Percentiles rank a stretch among this genome's conserved stretches.
phyloP scores from a whole-genome alignment of 305 asterid genomes.

The Nicotiana rustica region DNA sequence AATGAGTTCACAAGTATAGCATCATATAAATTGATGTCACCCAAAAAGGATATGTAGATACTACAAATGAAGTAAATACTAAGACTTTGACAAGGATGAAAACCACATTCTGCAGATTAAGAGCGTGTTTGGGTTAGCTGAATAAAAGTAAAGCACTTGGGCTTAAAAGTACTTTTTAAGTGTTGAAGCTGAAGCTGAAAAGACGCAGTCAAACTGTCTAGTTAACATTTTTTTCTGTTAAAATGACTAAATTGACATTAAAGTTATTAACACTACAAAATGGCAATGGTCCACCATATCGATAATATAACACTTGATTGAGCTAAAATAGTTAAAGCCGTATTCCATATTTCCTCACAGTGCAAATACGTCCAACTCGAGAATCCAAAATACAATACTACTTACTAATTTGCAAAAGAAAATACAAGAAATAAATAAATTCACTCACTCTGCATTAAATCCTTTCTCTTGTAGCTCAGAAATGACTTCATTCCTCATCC shows the following conservation, averaged over 20 bases:
- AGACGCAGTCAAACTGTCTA: too few species aligned
- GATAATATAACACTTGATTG: conserved; percentile 17
- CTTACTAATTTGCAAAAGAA: too few species aligned
- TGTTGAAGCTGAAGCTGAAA: too few species aligned
- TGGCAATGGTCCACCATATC: background rate
- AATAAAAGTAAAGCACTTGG: too few species aligned
- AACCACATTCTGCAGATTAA: background rate
- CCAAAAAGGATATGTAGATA: background rate
- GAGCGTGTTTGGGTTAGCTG: too few species aligned
- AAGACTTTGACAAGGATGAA: background rate
- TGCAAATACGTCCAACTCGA: background rate
- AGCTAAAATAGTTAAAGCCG: conserved; percentile 16
- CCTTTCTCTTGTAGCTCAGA: conserved; percentile 88
- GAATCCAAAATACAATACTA: background rate
- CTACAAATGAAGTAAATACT: background rate
- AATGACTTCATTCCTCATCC: conserved; percentile 91
- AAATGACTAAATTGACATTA: too few species aligned
- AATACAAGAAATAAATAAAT: background rate
- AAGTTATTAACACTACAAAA: background rate
- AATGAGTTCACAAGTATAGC: background rate
- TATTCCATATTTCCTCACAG: background rate
- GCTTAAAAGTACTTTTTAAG: too few species aligned
- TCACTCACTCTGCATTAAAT: conserved; percentile 50
- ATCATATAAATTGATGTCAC: background rate
- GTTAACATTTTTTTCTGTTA: too few species aligned